Conservation (phyloP, 169 alveolate species). For the Eimeria tenella region DNA sequence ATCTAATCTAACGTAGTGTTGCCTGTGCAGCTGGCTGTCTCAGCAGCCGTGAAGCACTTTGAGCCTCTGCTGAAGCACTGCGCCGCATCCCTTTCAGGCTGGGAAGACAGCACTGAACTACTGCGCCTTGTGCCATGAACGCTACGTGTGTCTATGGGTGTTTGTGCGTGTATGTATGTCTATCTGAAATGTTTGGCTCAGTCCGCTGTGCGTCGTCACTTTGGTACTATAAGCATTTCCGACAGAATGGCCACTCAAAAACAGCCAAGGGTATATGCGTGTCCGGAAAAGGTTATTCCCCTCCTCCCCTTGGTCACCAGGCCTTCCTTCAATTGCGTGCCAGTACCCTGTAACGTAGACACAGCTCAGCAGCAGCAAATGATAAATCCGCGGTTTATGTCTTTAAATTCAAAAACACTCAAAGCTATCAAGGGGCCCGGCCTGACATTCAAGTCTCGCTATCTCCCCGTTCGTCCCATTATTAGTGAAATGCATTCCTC, state of each 20-base stretch:
- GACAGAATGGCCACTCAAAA: slow-evolving; percentile 1
- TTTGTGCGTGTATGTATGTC: neutral
- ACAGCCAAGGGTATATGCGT: too few relatives aligned
- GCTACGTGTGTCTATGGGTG: neutral
- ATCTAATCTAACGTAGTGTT: neutral
- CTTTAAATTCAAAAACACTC: too few relatives aligned
- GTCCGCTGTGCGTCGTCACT: slow-evolving; percentile 14
- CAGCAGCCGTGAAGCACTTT: neutral
- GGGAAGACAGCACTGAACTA: slow-evolving; percentile 19
- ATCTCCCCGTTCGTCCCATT: too few relatives aligned
- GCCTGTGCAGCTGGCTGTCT: neutral
- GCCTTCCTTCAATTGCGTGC: slow-evolving; percentile 32
- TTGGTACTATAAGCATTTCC: neutral
- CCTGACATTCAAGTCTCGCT: too few relatives aligned
- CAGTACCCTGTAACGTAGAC: slow-evolving; percentile 3
- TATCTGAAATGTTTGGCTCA: neutral
- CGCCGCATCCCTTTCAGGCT: slow-evolving; percentile 11
- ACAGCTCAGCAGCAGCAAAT: neutral
- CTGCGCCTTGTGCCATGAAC: slow-evolving; percentile 13
- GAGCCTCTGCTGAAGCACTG: neutral
- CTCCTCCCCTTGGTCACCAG: neutral
- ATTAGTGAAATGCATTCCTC: too few relatives aligned
- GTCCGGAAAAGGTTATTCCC: neutral
- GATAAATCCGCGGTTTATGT: too few relatives aligned
- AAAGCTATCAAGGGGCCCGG: too few relatives aligned